Evolutionary conservation across 1,284 basidiomycete genomes (phyloP).

Genomic region (Irpex sp.): DNA sequence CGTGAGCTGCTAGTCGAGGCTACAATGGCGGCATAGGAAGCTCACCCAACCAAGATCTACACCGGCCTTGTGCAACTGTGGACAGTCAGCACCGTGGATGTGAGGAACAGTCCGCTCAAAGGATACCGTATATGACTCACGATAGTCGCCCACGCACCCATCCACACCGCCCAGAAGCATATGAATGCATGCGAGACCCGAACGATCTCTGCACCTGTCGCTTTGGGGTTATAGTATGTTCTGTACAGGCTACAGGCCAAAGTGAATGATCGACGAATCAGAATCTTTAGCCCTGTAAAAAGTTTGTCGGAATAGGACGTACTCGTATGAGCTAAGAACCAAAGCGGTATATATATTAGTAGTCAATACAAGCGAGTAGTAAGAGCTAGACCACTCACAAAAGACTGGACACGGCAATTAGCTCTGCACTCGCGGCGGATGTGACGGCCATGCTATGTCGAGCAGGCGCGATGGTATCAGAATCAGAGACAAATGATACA

Average conservation of each 20-base stretch:
- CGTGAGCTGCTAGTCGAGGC: background rate
- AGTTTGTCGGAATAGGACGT: background rate
- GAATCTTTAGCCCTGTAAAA: background rate
- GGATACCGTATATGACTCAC: conserved; percentile 22
- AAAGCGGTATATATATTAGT: background rate
- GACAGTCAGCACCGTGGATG: background rate
- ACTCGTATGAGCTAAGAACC: conserved; percentile 38
- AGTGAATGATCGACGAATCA: conserved; percentile 10
- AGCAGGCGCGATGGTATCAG: no score
- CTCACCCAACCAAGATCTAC: conserved; percentile 44
- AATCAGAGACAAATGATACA: background rate
- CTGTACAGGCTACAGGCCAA: conserved; percentile 46
- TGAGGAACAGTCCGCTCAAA: background rate
- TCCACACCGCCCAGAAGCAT: conserved; percentile 56
- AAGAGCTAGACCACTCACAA: conserved; percentile 34
- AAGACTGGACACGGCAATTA: conserved; percentile 56
- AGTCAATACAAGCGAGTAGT: background rate
- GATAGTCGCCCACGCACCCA: conserved; percentile 51
- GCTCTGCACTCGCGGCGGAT: conserved; percentile 55
- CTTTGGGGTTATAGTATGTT: conserved; percentile 61
- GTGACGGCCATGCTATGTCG: conserved; percentile 49
- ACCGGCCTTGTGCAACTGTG: conserved; percentile 21
- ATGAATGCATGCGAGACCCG: conserved; percentile 53
- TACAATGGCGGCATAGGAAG: background rate
- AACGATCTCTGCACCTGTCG: conserved; percentile 59